Conservation (phyloP, 1,284 basidiomycete genomes). For the Tausonia pullulans region DNA sequence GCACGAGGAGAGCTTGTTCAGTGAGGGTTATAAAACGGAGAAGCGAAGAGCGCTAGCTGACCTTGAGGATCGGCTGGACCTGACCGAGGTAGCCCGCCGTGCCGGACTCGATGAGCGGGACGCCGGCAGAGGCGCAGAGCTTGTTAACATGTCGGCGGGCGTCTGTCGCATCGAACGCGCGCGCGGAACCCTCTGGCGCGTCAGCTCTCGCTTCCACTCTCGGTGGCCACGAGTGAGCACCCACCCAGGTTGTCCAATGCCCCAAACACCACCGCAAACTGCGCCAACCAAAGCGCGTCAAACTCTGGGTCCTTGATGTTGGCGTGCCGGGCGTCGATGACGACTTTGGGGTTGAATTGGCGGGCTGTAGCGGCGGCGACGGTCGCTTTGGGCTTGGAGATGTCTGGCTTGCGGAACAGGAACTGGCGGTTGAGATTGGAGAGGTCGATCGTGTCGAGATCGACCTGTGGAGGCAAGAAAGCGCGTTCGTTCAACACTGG, state of each 20-base stretch:
- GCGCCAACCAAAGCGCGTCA: conserved; percentile 76
- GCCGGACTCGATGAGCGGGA: conserved; percentile 91
- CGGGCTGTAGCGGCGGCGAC: conserved; percentile 82
- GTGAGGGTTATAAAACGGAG: background rate
- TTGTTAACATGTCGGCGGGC: conserved; percentile 89
- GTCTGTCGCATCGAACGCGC: conserved; percentile 38
- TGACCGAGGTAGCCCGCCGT: conserved; percentile 89
- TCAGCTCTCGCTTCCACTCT: background rate
- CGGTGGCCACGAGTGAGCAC: conserved; percentile 21
- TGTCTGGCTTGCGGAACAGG: conserved; percentile 92
- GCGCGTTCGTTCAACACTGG: too few species aligned
- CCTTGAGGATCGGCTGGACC: conserved; percentile 44
- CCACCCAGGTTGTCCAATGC: conserved; percentile 89
- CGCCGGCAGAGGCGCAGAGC: conserved; percentile 84
- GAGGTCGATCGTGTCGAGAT: conserved; percentile 97
- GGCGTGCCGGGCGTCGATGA: conserved; percentile 78
- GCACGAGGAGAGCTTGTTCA: background rate
- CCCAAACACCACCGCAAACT: conserved; percentile 88
- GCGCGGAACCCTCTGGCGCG: background rate
- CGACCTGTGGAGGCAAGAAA: conserved; percentile 45
- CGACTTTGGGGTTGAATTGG: conserved; percentile 83
- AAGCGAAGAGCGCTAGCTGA: conserved; percentile 19
- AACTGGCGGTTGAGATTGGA: conserved; percentile 98
- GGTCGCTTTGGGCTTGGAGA: conserved; percentile 90
- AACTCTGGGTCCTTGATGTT: conserved; percentile 94